phyloP scores from a whole-genome alignment of 257 asterid genomes.

The Solanum piurae region DNA sequence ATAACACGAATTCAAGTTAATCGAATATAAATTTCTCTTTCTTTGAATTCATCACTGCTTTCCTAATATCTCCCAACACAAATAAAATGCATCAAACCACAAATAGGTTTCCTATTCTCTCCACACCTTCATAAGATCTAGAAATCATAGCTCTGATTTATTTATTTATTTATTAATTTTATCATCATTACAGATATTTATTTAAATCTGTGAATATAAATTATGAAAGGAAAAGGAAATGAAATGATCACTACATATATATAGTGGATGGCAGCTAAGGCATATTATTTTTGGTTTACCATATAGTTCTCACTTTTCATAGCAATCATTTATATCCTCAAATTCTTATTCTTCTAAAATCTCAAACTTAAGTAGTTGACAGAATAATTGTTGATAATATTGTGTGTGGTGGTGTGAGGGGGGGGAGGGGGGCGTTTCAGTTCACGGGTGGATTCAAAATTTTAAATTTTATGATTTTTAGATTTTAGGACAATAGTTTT shows the following conservation, averaged over 20 bases:
- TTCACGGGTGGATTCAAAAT: rapidly evolving
- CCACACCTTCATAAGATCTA: background rate
- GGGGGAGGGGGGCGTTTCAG: too few relatives aligned
- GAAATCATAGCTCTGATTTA: background rate
- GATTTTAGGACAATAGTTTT: background rate
- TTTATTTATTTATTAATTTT: background rate
- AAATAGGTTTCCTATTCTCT: background rate
- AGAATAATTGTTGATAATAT: background rate
- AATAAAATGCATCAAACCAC: background rate
- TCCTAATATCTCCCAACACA: background rate
- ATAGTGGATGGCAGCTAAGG: background rate
- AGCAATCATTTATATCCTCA: background rate
- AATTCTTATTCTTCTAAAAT: background rate
- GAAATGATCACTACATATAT: background rate
- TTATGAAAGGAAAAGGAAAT: background rate
- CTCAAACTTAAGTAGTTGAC: background rate
- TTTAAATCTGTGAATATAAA: background rate
- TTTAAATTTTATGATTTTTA: too few relatives aligned
- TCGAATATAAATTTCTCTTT: background rate
- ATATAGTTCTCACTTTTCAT: background rate
- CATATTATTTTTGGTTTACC: too few relatives aligned
- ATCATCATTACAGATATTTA: background rate
- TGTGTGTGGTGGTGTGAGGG: too few relatives aligned
- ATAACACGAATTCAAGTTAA: background rate
- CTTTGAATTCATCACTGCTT: background rate